A percentile compares a stretch with the other conserved stretches of the same genome.
Conservation (phyloP, 306 rosid genomes). For the Cucumis cinereus region DNA sequence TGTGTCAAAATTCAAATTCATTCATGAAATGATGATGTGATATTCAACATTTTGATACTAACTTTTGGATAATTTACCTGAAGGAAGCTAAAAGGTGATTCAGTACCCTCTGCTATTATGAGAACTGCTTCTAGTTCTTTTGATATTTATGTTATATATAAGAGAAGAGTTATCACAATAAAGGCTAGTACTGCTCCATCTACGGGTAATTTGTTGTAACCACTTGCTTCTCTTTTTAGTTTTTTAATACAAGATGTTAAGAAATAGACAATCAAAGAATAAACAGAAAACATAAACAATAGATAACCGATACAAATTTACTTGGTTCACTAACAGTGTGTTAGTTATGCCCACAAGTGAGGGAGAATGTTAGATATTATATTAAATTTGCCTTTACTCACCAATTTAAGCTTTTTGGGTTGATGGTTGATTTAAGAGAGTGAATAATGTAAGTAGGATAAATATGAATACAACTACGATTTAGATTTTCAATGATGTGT, state of each 20-base stretch:
- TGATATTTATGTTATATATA: constrained; percentile 50
- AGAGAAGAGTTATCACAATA: constrained; percentile 39
- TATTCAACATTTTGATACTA: not conserved
- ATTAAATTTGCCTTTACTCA: too few species aligned
- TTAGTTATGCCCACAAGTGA: too few species aligned
- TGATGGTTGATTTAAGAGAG: too few species aligned
- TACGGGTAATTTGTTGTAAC: constrained; percentile 33
- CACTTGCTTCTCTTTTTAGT: constrained; percentile 9
- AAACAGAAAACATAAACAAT: too few species aligned
- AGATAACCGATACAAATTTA: too few species aligned
- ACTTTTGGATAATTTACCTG: not conserved
- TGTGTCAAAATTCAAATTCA: not conserved
- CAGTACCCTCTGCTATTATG: constrained; percentile 46
- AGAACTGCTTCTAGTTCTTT: constrained; percentile 36
- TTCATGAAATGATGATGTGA: not conserved
- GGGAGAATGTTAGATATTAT: too few species aligned
- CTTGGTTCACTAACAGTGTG: too few species aligned
- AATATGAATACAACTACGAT: too few species aligned
- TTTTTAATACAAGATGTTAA: not conserved
- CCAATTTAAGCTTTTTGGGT: too few species aligned
- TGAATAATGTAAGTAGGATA: too few species aligned
- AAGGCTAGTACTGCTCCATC: constrained; percentile 33
- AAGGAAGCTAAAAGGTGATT: constrained; percentile 80
- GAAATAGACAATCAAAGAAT: too few species aligned
- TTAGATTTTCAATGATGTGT: not conserved